Percentiles rank a stretch among this genome's conserved stretches.
Evolutionary conservation across 2,329 filamentous ascomycete genomes (phyloP).

Genomic region (Parastagonospora nodorum): DNA sequence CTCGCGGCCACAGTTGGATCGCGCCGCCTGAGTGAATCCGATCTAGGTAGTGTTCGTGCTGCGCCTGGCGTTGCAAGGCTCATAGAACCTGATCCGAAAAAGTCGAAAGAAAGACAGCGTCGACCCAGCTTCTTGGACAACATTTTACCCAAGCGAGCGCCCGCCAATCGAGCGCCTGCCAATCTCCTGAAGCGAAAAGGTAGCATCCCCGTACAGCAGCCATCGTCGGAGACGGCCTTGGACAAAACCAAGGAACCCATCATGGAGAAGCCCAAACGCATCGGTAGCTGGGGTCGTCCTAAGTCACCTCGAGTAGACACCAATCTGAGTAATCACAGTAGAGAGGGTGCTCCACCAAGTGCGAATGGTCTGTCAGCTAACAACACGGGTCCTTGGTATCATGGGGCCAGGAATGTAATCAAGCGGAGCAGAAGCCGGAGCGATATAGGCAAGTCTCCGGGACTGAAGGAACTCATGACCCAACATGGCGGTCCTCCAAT

Average conservation of each 20-base stretch:
- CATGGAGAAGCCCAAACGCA: conserved; percentile 45
- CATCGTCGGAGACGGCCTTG: conserved; percentile 21
- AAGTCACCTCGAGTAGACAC: conserved; percentile 50
- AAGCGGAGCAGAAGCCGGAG: conserved; percentile 62
- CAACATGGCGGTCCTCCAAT: conserved; percentile 64
- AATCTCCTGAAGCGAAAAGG: conserved; percentile 56
- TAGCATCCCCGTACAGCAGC: conserved; percentile 41
- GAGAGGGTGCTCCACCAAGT: conserved; percentile 62
- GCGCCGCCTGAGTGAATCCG: conserved; percentile 66
- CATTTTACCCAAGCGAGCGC: conserved; percentile 49
- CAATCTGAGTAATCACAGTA: conserved; percentile 47
- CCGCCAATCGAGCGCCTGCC: conserved; percentile 50
- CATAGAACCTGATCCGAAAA: conserved; percentile 56
- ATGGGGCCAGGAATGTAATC: conserved; percentile 49
- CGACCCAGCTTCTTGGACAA: conserved; percentile 60
- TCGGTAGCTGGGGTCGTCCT: conserved; percentile 49
- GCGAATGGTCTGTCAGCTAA: conserved; percentile 41
- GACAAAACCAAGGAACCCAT: conserved; percentile 40
- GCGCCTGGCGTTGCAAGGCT: conserved; percentile 65
- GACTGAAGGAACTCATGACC: conserved; percentile 60
- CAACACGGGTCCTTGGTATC: conserved; percentile 44
- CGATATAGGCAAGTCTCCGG: conserved; percentile 55
- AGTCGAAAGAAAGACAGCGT: conserved; percentile 48
- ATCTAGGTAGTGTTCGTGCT: conserved; percentile 64
- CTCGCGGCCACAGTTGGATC: conserved; percentile 73